Percentiles rank a stretch among this genome's conserved stretches.
Conservation (phyloP, 805 yeast genomes). For the Priceomyces haplophilus region DNA sequence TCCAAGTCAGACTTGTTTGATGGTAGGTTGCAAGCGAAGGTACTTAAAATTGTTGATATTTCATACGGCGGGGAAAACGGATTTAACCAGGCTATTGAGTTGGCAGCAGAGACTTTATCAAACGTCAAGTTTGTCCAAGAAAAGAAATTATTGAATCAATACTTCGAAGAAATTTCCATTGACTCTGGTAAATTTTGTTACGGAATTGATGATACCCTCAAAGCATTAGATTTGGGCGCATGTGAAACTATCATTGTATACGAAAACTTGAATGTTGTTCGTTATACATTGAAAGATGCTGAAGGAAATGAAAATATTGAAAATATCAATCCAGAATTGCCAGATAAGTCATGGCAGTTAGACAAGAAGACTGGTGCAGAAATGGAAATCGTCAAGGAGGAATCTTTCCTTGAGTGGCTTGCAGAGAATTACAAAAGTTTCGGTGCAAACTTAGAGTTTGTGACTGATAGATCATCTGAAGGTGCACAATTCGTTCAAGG, state of each 20-base stretch:
- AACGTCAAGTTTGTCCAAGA: conserved; percentile 98
- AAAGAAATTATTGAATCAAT: conserved; percentile 86
- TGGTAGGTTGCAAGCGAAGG: conserved; percentile 78
- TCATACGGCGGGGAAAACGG: conserved; percentile 99
- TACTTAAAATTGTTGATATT: conserved; percentile 90
- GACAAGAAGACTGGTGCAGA: conserved; percentile 88
- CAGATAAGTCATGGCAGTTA: conserved; percentile 69
- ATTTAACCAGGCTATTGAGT: conserved; percentile 97
- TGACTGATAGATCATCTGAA: conserved; percentile 93
- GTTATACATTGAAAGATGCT: conserved; percentile 80
- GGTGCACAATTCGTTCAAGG: conserved; percentile 99
- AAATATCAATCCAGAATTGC: conserved; percentile 67
- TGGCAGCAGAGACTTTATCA: conserved; percentile 93
- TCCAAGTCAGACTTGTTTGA: conserved; percentile 92
- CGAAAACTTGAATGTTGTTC: conserved; percentile 82
- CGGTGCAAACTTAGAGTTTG: conserved; percentile 96
- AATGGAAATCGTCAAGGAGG: conserved; percentile 84
- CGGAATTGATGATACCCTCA: conserved; percentile 93
- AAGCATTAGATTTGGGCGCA: conserved; percentile 95
- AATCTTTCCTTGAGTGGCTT: conserved; percentile 90
- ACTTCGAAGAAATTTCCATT: conserved; percentile 96
- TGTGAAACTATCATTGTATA: conserved; percentile 89
- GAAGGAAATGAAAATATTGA: conserved; percentile 77
- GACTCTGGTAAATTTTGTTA: conserved; percentile 98
- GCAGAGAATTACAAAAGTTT: conserved; percentile 93